Percentiles rank a stretch among this genome's conserved stretches.
These are phyloP conservation scores for Trichosporon sp. DNA, from an alignment of 1,284 basidiomycete species.

Conservation along the genomic window DNA sequence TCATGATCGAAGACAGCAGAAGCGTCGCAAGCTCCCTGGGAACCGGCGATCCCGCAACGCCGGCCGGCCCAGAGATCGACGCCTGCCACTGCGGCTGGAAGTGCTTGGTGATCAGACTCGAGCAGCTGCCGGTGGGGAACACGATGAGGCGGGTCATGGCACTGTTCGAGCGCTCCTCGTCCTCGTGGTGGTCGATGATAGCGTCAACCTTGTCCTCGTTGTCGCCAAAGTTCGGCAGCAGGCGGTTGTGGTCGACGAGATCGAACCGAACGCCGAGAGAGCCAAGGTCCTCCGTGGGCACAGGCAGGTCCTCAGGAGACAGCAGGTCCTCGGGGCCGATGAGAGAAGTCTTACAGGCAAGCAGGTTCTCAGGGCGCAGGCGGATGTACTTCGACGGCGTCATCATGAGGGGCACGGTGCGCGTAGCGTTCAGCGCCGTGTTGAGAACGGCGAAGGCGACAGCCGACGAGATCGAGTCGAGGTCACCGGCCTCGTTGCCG, in stretches of 20 bases:
- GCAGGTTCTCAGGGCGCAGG: conserved; percentile 80
- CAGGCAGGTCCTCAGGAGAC: conserved; percentile 47
- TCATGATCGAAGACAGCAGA: conserved; percentile 70
- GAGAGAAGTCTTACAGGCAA: conserved; percentile 62
- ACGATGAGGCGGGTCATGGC: conserved; percentile 65
- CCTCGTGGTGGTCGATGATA: conserved; percentile 90
- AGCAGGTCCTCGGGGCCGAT: conserved; percentile 57
- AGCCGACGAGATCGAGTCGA: conserved; percentile 78
- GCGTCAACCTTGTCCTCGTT: conserved; percentile 57
- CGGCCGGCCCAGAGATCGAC: conserved; percentile 24
- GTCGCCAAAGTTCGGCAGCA: conserved; percentile 57
- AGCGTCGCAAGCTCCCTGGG: conserved; percentile 63
- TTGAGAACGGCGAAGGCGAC: conserved; percentile 73
- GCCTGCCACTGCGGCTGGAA: conserved; percentile 50
- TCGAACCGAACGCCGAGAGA: conserved; percentile 59
- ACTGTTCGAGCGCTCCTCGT: conserved; percentile 63
- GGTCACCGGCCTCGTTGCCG: conserved; percentile 91
- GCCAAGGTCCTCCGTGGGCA: conserved; percentile 51
- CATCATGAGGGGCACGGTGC: conserved; percentile 69
- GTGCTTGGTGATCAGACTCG: conserved; percentile 66
- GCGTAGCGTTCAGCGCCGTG: conserved; percentile 54
- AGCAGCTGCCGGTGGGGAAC: conserved; percentile 64
- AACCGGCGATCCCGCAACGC: conserved; percentile 34
- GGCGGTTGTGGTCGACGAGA: conserved; percentile 83
- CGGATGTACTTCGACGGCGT: conserved; percentile 64